A percentile compares a stretch with the other conserved stretches of the same genome.
Evolutionary conservation across 805 yeast species (phyloP).

Genomic region (Zygosaccharomyces kombuchaensis): DNA sequence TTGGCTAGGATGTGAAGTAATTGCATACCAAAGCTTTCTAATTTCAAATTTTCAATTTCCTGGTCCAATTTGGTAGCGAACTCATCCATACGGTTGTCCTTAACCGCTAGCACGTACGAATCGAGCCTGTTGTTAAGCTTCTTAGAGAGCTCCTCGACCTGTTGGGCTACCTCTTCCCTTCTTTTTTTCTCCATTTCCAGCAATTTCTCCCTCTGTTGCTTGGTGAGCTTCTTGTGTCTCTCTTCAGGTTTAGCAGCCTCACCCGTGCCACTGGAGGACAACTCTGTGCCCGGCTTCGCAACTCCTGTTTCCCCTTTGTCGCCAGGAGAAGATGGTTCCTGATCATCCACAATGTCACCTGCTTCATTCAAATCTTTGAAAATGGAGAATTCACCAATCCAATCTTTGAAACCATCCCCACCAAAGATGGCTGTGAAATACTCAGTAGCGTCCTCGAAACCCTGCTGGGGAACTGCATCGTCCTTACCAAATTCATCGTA

Average conservation of each 20-base stretch:
- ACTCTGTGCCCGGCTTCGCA: constrained; percentile 5
- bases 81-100: constrained; percentile 44
- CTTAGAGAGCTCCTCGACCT: constrained; percentile 47
- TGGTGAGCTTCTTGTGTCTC: constrained; percentile 26
- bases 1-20: constrained; percentile 78
- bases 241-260: constrained; percentile 37
- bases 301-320: constrained; percentile 19
- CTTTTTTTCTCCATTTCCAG: constrained; percentile 50
- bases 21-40: constrained; percentile 94
- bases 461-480: constrained; percentile 61
- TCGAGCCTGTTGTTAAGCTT: constrained; percentile 48
- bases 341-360: constrained; percentile 42
- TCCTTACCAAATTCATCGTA: constrained; percentile 88
- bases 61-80: constrained; percentile 49
- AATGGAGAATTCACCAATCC: constrained; percentile 75
- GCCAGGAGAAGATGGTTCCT: constrained; percentile 1
- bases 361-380: constrained; percentile 58
- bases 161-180: constrained; percentile 44
- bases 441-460: constrained; percentile 82
- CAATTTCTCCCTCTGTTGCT: constrained; percentile 48
- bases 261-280: constrained; percentile 10
- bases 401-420: constrained; percentile 70
- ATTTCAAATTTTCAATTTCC: constrained; percentile 77
- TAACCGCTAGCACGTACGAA: constrained; percentile 42
- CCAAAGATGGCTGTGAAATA: constrained; percentile 81